Evolutionary conservation across 345 rosid genomes (phyloP), one percentile per base, ranked within the genome.

Genomic region (Citrus trifoliata): DNA sequence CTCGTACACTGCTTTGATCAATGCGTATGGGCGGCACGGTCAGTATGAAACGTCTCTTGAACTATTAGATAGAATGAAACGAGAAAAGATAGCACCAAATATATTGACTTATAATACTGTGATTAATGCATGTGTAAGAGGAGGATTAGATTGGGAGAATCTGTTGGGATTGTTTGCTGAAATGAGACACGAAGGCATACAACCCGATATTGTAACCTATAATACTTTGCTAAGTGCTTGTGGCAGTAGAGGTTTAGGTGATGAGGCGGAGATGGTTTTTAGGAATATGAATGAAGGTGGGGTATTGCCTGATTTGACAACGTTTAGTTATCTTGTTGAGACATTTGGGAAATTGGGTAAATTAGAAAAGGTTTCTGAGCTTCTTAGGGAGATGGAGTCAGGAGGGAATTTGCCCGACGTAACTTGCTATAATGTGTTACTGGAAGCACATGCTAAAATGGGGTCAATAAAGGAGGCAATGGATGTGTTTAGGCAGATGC

Each of bases 261-360:
- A 90, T 55, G 98, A 91, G 88, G 97, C 98, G 27, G 98, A 89
- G 82, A 93, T 92, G 99, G 91, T 93, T 74, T 96, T 96, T 78
- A 87, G 97, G 87, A 93, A 93, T 1, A 96, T 94, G 98, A 96
- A 86, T 82, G 98, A 92, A 70, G 95, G 94, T 55, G 98, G 99
- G 69, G 80, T 90, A 19, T 84, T 93, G 80, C 99, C 99, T 12
- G 98, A 96, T 90, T 69, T 92, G 75, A 88, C 86, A 0, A 93
- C 98, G 0, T 96, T 90, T 51, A 87, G 83, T 62, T 87, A 89
- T 82, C 88, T 96, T 18, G 99, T 93, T 13, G 93, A 89, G 79
- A 92, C 97, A 0, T 96, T 91, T 81, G 92, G 89, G 81, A 91
- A 89, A 77, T 82, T 96, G 79, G 75, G 82, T 13, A 87, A 80